Evolutionary conservation across 176 grass and related monocot genomes (phyloP).

Genomic region (Rhynchospora breviuscula): DNA sequence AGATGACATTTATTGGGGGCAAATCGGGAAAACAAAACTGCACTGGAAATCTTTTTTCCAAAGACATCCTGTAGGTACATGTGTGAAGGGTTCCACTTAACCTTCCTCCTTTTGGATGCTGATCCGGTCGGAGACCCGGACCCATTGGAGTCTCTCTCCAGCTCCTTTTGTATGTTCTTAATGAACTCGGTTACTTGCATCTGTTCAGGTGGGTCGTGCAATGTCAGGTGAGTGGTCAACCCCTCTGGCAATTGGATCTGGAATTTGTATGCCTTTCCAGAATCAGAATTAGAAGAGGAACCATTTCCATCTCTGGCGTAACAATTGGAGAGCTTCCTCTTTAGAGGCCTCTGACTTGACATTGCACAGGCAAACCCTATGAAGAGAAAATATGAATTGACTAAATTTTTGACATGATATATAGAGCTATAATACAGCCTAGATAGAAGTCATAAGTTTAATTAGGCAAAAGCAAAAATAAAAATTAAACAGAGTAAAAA

Average conservation of each 20-base stretch:
- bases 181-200: conserved; percentile 31
- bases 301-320: background rate
- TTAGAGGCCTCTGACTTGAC: background rate
- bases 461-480: too few relatives aligned
- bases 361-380: background rate
- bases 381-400: background rate
- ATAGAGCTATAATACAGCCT: too few relatives aligned
- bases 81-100: conserved; percentile 4
- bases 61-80: conserved; percentile 26
- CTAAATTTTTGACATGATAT: too few relatives aligned
- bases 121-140: background rate
- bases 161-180: conserved; percentile 7
- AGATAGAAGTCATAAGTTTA: too few relatives aligned
- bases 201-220: conserved; percentile 1
- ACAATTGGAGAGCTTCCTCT: background rate
- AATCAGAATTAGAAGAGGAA: background rate
- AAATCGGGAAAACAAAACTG: conserved; percentile 16
- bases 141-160: background rate
- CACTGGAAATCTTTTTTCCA: conserved; percentile 15
- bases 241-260: conserved; percentile 37
- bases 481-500: too few relatives aligned
- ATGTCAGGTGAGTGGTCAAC: background rate
- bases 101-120: background rate
- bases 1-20: conserved; percentile 17
- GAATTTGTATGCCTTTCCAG: conserved; percentile 23